Base-by-base conservation (phyloP, 306 rosid genomes). In the Prosopis cineraria region DNA sequence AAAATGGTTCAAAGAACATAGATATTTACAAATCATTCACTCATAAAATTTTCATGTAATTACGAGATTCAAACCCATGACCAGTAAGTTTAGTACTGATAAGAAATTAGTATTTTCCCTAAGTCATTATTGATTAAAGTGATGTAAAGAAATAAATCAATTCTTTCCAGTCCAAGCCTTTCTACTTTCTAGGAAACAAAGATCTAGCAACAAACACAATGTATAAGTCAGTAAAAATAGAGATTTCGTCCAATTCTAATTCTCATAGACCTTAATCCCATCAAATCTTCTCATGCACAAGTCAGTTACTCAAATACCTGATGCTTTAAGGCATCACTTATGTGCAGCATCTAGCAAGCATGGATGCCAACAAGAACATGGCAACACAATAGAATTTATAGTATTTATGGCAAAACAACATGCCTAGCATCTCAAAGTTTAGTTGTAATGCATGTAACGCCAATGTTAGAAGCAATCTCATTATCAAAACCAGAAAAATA, bases 401-500 rank as follows among this genome's bases (percentile, higher is more conserved):
- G 36, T 5, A 13, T 12, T n/a, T 10, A 27, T 27, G 0, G 1
- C n/a, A n/a, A n/a, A n/a, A n/a, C n/a, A n/a, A n/a, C n/a, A n/a
- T n/a, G n/a, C n/a, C n/a, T n/a, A n/a, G n/a, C n/a, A n/a, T n/a
- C n/a, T n/a, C n/a, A n/a, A n/a, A n/a, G 20, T 14, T 45, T 20
- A 14, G 14, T 64, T 68, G n/a, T 13, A 48, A 58, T 67, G 48
- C n/a, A 58, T n/a, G 59, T 29, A 60, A 68, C 37, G 58, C 52
- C 48, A 11, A 60, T 48, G 33, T 24, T 41, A 76, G 29, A 34
- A 72, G 56, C 53, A 69, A 53, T 79, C 62, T 64, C 74, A 37
- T 34, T 25, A 80, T 70, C 30, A 31, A 24, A 79, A 81, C 56
- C 67, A 74, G 71, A 73, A 76, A 63, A 13, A 47, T 60, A 19